These are phyloP conservation scores for Diaporthe eres DNA, from an alignment of 2,329 filamentous ascomycete genomes.

Conservation along the genomic window DNA sequence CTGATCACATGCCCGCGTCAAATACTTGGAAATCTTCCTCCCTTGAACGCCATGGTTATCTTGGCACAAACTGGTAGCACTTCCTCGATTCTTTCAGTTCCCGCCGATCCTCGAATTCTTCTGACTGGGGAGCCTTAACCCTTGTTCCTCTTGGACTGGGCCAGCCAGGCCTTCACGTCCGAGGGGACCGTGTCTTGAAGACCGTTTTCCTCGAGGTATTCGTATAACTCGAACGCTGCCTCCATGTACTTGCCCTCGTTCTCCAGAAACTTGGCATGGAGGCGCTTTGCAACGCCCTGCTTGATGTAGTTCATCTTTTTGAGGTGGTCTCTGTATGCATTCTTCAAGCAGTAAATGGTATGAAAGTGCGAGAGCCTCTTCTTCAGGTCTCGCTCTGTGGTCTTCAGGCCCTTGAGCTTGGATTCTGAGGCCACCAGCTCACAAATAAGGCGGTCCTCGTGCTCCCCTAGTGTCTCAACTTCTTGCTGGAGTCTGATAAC, in stretches of 20 bases:
- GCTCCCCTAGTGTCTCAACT: neutral
- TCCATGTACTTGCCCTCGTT: constrained; percentile 2
- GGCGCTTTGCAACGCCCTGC: neutral
- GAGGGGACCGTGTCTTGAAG: neutral
- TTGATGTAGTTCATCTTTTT: constrained; percentile 9
- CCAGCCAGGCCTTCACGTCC: constrained; percentile 7
- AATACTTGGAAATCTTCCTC: neutral
- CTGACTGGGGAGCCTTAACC: neutral
- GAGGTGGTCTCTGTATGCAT: neutral
- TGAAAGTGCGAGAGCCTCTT: constrained; percentile 6
- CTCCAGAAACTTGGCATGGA: neutral
- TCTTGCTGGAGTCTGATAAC: constrained; percentile 19
- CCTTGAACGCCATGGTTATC: neutral
- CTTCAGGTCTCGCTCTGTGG: constrained; percentile 1
- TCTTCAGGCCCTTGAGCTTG: constrained; percentile 8
- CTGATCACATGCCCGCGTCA: neutral
- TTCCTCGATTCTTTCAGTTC: no score
- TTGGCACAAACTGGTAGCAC: neutral
- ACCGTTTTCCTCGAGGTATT: constrained; percentile 15
- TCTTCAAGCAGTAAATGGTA: constrained; percentile 15
- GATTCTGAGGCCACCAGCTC: constrained; percentile 15
- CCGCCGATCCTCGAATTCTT: neutral
- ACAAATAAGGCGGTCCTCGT: constrained; percentile 17
- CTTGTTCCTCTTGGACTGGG: neutral
- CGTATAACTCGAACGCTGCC: constrained; percentile 3